Evolutionary conservation across 306 rosid genomes (phyloP).

Genomic region (Morella rubra): DNA sequence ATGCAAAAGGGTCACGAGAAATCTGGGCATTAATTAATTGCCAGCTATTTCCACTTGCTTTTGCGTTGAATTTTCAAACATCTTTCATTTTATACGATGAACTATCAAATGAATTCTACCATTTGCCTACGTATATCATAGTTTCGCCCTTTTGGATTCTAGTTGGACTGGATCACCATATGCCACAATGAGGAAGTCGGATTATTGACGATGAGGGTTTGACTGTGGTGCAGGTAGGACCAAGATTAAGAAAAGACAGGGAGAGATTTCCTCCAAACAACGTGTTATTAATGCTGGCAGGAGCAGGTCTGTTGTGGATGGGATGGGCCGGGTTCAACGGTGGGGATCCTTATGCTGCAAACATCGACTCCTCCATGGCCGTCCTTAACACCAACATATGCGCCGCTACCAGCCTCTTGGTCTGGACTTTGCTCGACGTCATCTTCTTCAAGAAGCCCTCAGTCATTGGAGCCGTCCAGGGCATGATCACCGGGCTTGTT

Average conservation of each 20-base stretch:
- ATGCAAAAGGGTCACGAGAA: too few relatives aligned
- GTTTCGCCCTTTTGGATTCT: too few relatives aligned
- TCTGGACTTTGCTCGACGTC: slow-evolving; percentile 68
- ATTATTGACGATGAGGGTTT: too few relatives aligned
- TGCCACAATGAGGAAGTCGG: too few relatives aligned
- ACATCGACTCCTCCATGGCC: slow-evolving; percentile 64
- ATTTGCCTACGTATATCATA: too few relatives aligned
- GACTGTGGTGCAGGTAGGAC: slow-evolving; percentile 50
- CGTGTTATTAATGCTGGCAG: slow-evolving; percentile 56
- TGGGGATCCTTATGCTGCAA: slow-evolving; percentile 74
- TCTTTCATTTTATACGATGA: too few relatives aligned
- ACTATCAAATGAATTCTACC: too few relatives aligned
- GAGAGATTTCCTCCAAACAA: slow-evolving; percentile 81
- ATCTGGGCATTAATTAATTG: too few relatives aligned
- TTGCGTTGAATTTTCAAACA: too few relatives aligned
- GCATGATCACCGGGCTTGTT: slow-evolving; percentile 81
- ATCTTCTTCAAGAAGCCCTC: slow-evolving; percentile 72
- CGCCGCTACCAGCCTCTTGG: slow-evolving; percentile 70
- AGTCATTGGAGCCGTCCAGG: slow-evolving; percentile 80
- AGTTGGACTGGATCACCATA: too few relatives aligned
- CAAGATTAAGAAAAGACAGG: slow-evolving; percentile 50
- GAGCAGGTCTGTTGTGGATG: slow-evolving; percentile 68
- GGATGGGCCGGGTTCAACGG: slow-evolving; percentile 89
- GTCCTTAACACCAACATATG: slow-evolving; percentile 75
- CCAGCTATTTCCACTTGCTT: too few relatives aligned